phyloP scores from a whole-genome alignment of 2,329 filamentous ascomycete genomes.

The Botrytis hyacinthi region DNA sequence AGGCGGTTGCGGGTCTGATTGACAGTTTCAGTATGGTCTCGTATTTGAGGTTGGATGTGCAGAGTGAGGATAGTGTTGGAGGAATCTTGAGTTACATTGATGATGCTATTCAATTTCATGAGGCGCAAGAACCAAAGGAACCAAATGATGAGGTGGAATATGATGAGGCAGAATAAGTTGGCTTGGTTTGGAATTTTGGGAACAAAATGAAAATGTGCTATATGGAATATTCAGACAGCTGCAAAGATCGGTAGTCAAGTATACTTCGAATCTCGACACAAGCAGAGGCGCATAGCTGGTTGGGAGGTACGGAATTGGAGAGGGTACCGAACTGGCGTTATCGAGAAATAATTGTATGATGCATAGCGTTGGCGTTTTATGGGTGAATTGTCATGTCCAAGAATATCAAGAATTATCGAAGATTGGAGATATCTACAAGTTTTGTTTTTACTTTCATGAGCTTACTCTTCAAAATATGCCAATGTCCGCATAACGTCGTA shows the following conservation, averaged over 20 bases:
- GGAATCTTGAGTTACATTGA: slow-evolving; percentile 88
- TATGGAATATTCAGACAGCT: neutral
- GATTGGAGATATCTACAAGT: neutral
- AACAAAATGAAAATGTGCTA: neutral
- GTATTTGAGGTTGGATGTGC: slow-evolving; percentile 84
- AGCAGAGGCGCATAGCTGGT: slow-evolving; percentile 16
- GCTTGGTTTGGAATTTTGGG: neutral
- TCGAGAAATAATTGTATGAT: slow-evolving; percentile 11
- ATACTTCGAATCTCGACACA: neutral
- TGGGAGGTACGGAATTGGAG: slow-evolving; percentile 6
- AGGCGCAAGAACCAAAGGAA: slow-evolving; percentile 88
- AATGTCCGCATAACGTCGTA: neutral
- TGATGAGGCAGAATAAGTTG: slow-evolving; percentile 40
- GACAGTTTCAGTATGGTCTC: slow-evolving; percentile 99
- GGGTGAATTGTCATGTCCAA: slow-evolving; percentile 6
- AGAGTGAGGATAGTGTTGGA: slow-evolving; percentile 87
- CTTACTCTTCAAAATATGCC: neutral
- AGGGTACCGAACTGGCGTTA: slow-evolving; percentile 16
- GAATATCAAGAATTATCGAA: neutral
- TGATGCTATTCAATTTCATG: slow-evolving; percentile 89
- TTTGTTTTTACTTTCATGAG: neutral
- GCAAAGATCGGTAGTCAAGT: neutral
- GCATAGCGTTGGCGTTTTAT: slow-evolving; percentile 29
- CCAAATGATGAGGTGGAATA: slow-evolving; percentile 62
- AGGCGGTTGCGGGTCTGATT: slow-evolving; percentile 84